A percentile compares a stretch with the other conserved stretches of the same genome.
phyloP scores from a whole-genome alignment of 2,329 filamentous ascomycete species.

The Diplodia scrobiculata region DNA sequence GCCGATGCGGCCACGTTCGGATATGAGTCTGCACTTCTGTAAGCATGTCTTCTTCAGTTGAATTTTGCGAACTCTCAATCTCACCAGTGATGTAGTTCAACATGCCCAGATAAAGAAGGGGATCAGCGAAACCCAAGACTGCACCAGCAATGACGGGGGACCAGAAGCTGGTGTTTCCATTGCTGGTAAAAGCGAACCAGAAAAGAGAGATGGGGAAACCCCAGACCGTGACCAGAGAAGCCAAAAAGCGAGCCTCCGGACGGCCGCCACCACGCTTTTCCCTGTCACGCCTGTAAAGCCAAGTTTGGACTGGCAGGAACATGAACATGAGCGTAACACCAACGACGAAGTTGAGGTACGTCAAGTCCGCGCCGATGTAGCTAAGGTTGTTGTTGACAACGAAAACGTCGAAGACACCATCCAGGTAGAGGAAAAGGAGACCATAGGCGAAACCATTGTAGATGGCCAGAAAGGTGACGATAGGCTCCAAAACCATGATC shows the following conservation, averaged over 20 bases:
- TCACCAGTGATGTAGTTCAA: slow-evolving; percentile 29
- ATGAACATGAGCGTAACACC: slow-evolving; percentile 70
- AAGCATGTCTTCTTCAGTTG: background rate
- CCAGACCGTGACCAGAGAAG: slow-evolving; percentile 56
- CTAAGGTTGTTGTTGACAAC: slow-evolving; percentile 68
- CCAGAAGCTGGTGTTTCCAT: slow-evolving; percentile 29
- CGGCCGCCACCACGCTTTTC: slow-evolving; percentile 54
- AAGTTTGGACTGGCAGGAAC: slow-evolving; percentile 54
- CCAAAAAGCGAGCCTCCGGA: slow-evolving; percentile 61
- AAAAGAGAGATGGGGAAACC: slow-evolving; percentile 48
- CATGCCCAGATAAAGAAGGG: slow-evolving; percentile 25
- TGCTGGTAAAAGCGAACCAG: slow-evolving; percentile 42
- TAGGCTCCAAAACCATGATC: slow-evolving; percentile 54
- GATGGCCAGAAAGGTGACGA: slow-evolving; percentile 52
- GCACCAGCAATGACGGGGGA: slow-evolving; percentile 27
- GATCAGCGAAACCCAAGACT: slow-evolving; percentile 22
- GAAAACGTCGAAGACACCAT: slow-evolving; percentile 81
- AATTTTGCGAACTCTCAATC: background rate
- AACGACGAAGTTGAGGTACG: slow-evolving; percentile 81
- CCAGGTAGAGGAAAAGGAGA: slow-evolving; percentile 78
- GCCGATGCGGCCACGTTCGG: slow-evolving; percentile 28
- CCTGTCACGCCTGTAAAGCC: slow-evolving; percentile 61
- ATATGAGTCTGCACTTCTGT: slow-evolving; percentile 15
- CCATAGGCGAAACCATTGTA: slow-evolving; percentile 61
- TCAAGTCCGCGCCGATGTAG: slow-evolving; percentile 69